phyloP scores from a whole-genome alignment of 768 basidiomycete genomes.

The Boletus eberwhitei region DNA sequence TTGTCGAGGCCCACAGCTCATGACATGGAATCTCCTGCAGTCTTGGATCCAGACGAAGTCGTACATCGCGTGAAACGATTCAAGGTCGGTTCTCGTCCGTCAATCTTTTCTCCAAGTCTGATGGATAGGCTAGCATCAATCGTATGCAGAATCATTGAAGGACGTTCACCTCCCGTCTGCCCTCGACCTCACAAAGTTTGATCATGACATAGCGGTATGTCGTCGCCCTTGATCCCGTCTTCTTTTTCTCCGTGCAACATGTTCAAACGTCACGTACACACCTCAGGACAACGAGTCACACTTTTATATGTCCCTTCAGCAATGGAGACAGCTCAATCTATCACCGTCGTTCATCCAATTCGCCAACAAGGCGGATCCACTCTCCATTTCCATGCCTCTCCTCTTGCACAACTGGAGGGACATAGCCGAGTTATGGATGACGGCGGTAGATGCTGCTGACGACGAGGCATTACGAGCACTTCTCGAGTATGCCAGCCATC shows the following conservation, averaged over 20 bases:
- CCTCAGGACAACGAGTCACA: slow-evolving; percentile 72
- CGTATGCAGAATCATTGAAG: slow-evolving; percentile 63
- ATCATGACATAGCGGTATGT: slow-evolving; percentile 55
- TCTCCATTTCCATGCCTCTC: slow-evolving; percentile 75
- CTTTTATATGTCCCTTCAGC: slow-evolving; percentile 68
- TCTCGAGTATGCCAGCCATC: slow-evolving; percentile 58
- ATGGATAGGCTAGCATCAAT: slow-evolving; percentile 56
- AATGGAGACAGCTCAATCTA: slow-evolving; percentile 80
- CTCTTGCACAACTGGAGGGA: slow-evolving; percentile 78
- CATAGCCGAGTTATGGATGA: slow-evolving; percentile 62
- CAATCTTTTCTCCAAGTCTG: not conserved
- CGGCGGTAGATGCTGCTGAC: slow-evolving; percentile 54
- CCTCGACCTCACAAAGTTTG: slow-evolving; percentile 51
- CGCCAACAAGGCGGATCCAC: slow-evolving; percentile 52
- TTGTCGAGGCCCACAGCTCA: not conserved
- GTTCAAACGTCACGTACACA: not conserved
- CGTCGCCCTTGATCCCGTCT: not conserved
- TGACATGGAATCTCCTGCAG: slow-evolving; percentile 9
- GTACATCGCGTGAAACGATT: slow-evolving; percentile 46
- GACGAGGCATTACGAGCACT: slow-evolving; percentile 71
- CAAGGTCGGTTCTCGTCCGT: slow-evolving; percentile 36
- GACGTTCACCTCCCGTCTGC: slow-evolving; percentile 71
- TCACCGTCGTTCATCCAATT: slow-evolving; percentile 72
- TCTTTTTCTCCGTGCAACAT: not conserved
- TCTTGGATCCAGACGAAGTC: slow-evolving; percentile 18